Evolutionary conservation across 768 basidiomycete genomes (phyloP).

Genomic region (Suillus fuscotomentosus): DNA sequence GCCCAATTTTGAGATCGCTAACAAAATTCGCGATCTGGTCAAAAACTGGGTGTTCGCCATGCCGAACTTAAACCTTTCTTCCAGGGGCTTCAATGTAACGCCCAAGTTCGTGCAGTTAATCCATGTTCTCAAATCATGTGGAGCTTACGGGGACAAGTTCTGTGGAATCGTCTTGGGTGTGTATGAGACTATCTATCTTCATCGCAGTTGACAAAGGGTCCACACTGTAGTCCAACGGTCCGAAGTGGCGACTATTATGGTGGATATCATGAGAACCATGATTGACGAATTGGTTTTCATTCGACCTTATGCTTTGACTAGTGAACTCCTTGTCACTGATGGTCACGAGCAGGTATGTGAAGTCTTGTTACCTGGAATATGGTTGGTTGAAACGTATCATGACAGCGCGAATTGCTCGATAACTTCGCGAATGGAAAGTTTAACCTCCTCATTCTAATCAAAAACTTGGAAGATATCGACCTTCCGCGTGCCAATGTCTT

Average conservation of each 20-base stretch:
- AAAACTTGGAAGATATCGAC: slow-evolving; percentile 58
- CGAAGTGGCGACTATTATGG: slow-evolving; percentile 54
- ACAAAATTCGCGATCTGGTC: slow-evolving; percentile 38
- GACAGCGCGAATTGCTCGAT: slow-evolving; percentile 36
- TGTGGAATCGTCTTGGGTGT: slow-evolving; percentile 67
- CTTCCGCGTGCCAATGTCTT: slow-evolving; percentile 56
- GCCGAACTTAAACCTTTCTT: slow-evolving; percentile 58
- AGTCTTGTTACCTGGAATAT: slow-evolving; percentile 4
- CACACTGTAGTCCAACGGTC: slow-evolving; percentile 47
- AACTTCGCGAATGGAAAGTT: slow-evolving; percentile 52
- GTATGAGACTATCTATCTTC: not conserved
- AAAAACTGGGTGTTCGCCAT: slow-evolving; percentile 63
- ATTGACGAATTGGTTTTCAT: slow-evolving; percentile 52
- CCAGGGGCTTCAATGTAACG: slow-evolving; percentile 63
- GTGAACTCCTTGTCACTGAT: slow-evolving; percentile 34
- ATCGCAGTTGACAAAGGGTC: slow-evolving; percentile 8
- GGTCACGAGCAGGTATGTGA: slow-evolving; percentile 31
- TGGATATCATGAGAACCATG: slow-evolving; percentile 55
- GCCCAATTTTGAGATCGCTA: slow-evolving; percentile 19
- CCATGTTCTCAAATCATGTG: slow-evolving; percentile 56
- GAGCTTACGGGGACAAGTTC: slow-evolving; percentile 53
- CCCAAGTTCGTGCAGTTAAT: slow-evolving; percentile 64
- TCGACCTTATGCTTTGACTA: slow-evolving; percentile 50
- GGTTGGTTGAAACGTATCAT: slow-evolving; percentile 32
- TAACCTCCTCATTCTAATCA: slow-evolving; percentile 65